Percentiles rank a stretch among this genome's conserved stretches.
These are phyloP conservation scores for Sonneratia caseolaris DNA, from an alignment of 345 rosid genomes.

Conservation along the genomic window DNA sequence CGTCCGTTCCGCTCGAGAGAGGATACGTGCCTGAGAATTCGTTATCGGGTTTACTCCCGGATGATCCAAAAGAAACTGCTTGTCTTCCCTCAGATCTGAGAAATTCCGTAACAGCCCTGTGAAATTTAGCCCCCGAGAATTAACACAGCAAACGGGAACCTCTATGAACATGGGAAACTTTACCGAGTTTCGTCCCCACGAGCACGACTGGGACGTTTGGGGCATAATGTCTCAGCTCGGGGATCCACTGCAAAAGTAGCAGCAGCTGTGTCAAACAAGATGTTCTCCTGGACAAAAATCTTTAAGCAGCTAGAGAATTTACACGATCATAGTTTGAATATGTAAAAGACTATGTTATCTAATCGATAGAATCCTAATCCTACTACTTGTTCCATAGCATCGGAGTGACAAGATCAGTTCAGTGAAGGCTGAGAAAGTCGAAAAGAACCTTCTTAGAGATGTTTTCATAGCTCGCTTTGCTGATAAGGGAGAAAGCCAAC, in stretches of 20 bases:
- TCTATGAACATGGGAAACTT: neutral
- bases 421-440: neutral
- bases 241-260: slow-evolving; percentile 10
- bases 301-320: neutral
- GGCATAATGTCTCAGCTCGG: slow-evolving; percentile 11
- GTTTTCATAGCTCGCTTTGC: slow-evolving; percentile 50
- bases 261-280: neutral
- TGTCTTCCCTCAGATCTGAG: slow-evolving; percentile 10
- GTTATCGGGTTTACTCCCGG: slow-evolving; percentile 8
- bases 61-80: slow-evolving; percentile 7
- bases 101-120: neutral
- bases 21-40: slow-evolving; percentile 4
- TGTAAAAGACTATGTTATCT: neutral
- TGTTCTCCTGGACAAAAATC: neutral
- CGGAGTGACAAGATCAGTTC: too few relatives aligned
- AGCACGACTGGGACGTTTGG: slow-evolving; percentile 8
- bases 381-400: too few relatives aligned
- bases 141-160: neutral
- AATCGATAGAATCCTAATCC: too few relatives aligned
- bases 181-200: slow-evolving; percentile 14
- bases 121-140: neutral
- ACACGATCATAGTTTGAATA: neutral
- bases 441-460: slow-evolving; percentile 33
- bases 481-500: slow-evolving; percentile 49
- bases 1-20: neutral